Conservation (phyloP, 2,329 filamentous ascomycete genomes). For the Aureobasidium zeae region DNA sequence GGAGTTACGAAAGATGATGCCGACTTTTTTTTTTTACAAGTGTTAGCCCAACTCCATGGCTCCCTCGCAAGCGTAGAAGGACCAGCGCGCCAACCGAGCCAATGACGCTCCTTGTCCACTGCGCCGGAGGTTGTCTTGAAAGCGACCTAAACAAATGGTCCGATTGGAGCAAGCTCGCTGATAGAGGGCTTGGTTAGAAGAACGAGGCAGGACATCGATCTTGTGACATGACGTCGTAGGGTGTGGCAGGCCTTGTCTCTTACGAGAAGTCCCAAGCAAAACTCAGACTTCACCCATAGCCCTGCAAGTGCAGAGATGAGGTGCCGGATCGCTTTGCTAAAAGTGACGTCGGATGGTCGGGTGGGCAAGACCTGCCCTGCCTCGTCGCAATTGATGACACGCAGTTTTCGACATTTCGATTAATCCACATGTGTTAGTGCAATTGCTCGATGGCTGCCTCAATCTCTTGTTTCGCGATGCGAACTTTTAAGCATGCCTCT, state of each 20-base stretch:
- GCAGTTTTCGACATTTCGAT: slow-evolving; percentile 5
- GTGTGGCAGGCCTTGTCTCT: no score
- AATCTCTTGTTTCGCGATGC: not conserved
- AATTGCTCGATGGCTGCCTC: not conserved
- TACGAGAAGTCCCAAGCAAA: no score
- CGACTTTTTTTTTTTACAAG: no score
- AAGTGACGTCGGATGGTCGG: slow-evolving; percentile 9
- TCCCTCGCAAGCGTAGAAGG: no score
- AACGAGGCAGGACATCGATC: not conserved
- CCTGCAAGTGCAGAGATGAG: not conserved
- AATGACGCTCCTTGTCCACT: not conserved
- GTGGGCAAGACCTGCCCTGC: not conserved
- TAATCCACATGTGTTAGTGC: slow-evolving; percentile 1
- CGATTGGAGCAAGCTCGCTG: not conserved
- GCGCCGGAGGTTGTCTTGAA: not conserved
- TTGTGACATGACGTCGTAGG: slow-evolving; percentile 1
- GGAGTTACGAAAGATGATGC: no score
- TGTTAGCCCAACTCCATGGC: no score
- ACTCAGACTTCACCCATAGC: not conserved
- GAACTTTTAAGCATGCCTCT: no score
- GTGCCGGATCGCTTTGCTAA: not conserved
- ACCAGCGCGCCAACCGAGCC: no score
- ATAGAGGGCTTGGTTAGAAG: not conserved
- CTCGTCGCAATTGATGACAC: not conserved
- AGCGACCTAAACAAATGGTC: not conserved